Conservation (phyloP, 441 rosid species). For the Bocquillonia castaneifolia region DNA sequence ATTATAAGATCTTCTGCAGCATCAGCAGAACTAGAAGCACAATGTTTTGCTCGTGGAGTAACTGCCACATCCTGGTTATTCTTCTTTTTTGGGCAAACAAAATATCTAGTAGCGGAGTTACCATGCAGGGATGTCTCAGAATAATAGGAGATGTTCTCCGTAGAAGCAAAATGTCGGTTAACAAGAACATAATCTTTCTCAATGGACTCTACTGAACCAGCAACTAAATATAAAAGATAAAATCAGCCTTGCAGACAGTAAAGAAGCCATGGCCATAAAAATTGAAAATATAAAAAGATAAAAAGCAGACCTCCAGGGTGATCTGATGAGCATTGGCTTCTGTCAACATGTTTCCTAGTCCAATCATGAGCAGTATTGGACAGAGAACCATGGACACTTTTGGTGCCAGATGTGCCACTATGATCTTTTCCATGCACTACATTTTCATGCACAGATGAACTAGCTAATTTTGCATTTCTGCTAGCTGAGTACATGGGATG, state of each 20-base stretch:
- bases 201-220: constrained; percentile 63
- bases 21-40: constrained; percentile 22
- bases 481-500: constrained; percentile 16
- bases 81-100: constrained; percentile 32
- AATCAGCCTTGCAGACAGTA: constrained; percentile 18
- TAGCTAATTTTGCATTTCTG: constrained; percentile 18
- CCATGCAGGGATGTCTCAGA: constrained; percentile 55
- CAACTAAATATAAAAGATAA: constrained; percentile 32
- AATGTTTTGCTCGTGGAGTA: constrained; percentile 33
- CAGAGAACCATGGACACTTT: constrained; percentile 26
- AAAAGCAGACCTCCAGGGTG: constrained; percentile 42
- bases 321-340: constrained; percentile 33
- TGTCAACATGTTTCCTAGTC: constrained; percentile 33
- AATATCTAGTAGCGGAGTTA: constrained; percentile 30
- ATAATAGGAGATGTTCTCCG: constrained; percentile 50
- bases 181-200: constrained; percentile 80
- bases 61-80: constrained; percentile 31
- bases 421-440: constrained; percentile 22
- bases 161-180: constrained; percentile 43
- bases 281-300: neutral
- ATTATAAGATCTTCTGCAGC: constrained; percentile 26
- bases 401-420: constrained; percentile 31
- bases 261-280: neutral
- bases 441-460: constrained; percentile 31
- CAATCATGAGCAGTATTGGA: constrained; percentile 31